phyloP scores from a whole-genome alignment of 345 rosid species.

The Dipteronia sinensis region DNA sequence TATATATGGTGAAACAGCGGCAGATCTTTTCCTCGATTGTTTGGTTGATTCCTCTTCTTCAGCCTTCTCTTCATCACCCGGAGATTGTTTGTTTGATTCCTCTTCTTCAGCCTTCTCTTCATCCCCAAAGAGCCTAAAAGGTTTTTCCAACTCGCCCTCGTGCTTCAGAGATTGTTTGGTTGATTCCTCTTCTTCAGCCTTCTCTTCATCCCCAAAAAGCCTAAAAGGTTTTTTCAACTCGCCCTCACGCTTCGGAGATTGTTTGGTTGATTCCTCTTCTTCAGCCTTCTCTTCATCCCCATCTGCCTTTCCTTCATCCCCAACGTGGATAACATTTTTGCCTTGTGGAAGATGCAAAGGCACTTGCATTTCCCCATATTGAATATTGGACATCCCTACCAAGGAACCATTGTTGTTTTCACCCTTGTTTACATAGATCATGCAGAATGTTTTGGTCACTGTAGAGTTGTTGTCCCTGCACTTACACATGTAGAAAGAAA shows the following conservation, averaged over 20 bases:
- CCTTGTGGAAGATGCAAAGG: constrained; percentile 20
- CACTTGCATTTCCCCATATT: neutral
- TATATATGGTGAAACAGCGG: no score
- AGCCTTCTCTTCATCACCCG: no score
- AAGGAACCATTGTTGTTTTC: neutral
- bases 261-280: neutral
- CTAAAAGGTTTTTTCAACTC: constrained; percentile 28
- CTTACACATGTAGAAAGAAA: constrained; percentile 52
- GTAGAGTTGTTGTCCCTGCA: constrained; percentile 3
- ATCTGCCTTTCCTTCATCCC: neutral
- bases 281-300: neutral
- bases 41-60: no score
- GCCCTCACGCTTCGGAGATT: neutral
- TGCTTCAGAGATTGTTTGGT: neutral
- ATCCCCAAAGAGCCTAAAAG: constrained; percentile 41
- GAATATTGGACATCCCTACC: neutral
- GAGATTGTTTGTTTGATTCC: no score
- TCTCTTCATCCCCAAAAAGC: constrained; percentile 28
- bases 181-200: neutral
- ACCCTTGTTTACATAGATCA: constrained; percentile 39
- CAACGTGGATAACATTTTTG: neutral
- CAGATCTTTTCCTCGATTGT: no score
- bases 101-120: no score
- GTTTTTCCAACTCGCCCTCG: neutral
- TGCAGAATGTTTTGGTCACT: constrained; percentile 27